Base-by-base conservation (phyloP, 495 filamentous ascomycete genomes). In the Bacidia gigantensis region DNA sequence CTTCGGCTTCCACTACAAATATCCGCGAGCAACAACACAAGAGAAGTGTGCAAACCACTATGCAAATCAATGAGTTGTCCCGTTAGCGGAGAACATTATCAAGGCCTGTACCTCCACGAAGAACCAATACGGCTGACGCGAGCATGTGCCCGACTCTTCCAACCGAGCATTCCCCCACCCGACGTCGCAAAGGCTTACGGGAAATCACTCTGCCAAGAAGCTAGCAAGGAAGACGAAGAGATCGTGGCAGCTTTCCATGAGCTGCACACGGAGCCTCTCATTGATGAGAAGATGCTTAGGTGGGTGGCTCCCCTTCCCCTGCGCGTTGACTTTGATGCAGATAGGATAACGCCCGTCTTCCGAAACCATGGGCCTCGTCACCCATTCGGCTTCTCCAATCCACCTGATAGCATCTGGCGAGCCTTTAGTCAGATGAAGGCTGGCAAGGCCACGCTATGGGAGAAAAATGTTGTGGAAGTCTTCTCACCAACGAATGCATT, bases 351-450 rank as follows among this genome's bases (percentile, higher is more conserved):
- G 5, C 11, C 7, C 11, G 14, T 48, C 21, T 25, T 7, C 46
- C 9, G 11, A 25, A 21, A 26, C 3, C 12, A 10, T 26, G 12
- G 21, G 46, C 11, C 23, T 22, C 42, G 43, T 14, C 51, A 53
- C 39, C 43, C 51, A 14, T 53, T 53, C 32, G 51, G 51, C 11
- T 23, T 35, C 14, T 17, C 21, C 5, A 48, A 48, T n/a, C 51
- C 51, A 25, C 25, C 51, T 11, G 20, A 53, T 17, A 20, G 2
- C 22, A 42, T 53, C 11, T 53, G 51, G 51, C 14, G 32, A 20
- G 51, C 51, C 12, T 45, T 25, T 23, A 48, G 43, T 29, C 32
- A 23, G 25, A 11, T 53, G 12, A 18, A 3, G 10, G n/a, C 10
- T 9, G 43, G 51, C 2, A 32, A 11, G 2, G 43, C 18, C 3